A percentile compares a stretch with the other conserved stretches of the same genome.
These are phyloP conservation scores for Zygotorulaspora florentina DNA, from an alignment of 805 yeast genomes.

Conservation along the genomic window DNA sequence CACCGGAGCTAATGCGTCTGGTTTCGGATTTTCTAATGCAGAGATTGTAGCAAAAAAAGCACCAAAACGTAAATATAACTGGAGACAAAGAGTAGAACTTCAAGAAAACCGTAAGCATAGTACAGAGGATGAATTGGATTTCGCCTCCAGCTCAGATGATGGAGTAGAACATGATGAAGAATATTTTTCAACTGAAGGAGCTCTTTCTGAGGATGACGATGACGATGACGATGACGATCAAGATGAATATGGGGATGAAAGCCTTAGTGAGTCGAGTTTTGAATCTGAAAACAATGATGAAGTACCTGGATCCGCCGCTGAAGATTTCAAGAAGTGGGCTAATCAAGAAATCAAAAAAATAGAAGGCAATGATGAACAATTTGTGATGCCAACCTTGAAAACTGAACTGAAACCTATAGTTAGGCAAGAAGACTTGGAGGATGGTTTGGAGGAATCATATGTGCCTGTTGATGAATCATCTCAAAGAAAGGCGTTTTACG, in stretches of 20 bases:
- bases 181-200: conserved; percentile 24
- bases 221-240: conserved; percentile 30
- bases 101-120: conserved; percentile 43
- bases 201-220: conserved; percentile 7
- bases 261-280: conserved; percentile 32
- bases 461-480: conserved; percentile 52
- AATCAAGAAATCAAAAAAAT: conserved; percentile 60
- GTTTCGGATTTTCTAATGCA: conserved; percentile 60
- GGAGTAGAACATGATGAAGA: conserved; percentile 10
- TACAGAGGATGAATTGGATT: conserved; percentile 60
- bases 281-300: conserved; percentile 32
- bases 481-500: conserved; percentile 58
- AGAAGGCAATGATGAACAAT: conserved; percentile 55
- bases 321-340: conserved; percentile 86
- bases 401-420: conserved; percentile 51
- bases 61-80: conserved; percentile 58
- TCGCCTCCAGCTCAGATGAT: conserved; percentile 38
- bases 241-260: conserved; percentile 27
- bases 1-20: conserved; percentile 52
- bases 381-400: conserved; percentile 47
- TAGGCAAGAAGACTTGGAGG: conserved; percentile 68
- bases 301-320: conserved; percentile 39
- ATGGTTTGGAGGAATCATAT: conserved; percentile 60
- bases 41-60: conserved; percentile 42
- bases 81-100: conserved; percentile 58